Evolutionary conservation across 1,284 basidiomycete genomes (phyloP).

Genomic region (Sporisorium iseilematis-ciliati): DNA sequence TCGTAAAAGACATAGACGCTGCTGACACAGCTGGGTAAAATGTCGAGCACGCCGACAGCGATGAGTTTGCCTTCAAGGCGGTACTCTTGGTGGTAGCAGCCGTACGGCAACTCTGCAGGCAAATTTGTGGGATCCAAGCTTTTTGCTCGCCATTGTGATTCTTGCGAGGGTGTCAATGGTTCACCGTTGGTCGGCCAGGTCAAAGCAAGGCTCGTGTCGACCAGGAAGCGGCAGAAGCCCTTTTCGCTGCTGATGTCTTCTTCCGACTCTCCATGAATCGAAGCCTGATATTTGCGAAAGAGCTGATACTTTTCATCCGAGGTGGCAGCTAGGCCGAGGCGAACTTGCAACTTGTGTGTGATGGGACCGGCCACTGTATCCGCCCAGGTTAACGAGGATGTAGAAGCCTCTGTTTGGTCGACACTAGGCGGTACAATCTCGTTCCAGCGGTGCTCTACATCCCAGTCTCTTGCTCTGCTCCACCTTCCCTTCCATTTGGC

Average conservation of each 20-base stretch:
- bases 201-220: conserved; percentile 38
- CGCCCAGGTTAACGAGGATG: conserved; percentile 24
- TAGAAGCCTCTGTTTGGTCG: neutral
- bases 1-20: conserved; percentile 97
- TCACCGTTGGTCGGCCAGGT: conserved; percentile 31
- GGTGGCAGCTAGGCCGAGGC: conserved; percentile 30
- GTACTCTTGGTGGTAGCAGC: conserved; percentile 67
- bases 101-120: conserved; percentile 42
- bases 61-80: conserved; percentile 79
- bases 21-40: conserved; percentile 88
- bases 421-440: conserved; percentile 16
- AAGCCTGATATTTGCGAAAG: conserved; percentile 62
- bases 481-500: conserved; percentile 60
- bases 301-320: conserved; percentile 65
- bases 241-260: conserved; percentile 48
- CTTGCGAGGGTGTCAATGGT: conserved; percentile 16
- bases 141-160: conserved; percentile 21
- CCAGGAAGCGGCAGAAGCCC: conserved; percentile 62
- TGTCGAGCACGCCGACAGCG: conserved; percentile 89
- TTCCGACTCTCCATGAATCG: conserved; percentile 56
- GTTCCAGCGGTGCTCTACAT: conserved; percentile 36
- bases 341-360: conserved; percentile 26
- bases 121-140: conserved; percentile 6
- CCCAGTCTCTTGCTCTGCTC: conserved; percentile 37
- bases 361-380: conserved; percentile 40